Conservation (phyloP, 1,284 basidiomycete genomes). For the Volvariella surrecta region DNA sequence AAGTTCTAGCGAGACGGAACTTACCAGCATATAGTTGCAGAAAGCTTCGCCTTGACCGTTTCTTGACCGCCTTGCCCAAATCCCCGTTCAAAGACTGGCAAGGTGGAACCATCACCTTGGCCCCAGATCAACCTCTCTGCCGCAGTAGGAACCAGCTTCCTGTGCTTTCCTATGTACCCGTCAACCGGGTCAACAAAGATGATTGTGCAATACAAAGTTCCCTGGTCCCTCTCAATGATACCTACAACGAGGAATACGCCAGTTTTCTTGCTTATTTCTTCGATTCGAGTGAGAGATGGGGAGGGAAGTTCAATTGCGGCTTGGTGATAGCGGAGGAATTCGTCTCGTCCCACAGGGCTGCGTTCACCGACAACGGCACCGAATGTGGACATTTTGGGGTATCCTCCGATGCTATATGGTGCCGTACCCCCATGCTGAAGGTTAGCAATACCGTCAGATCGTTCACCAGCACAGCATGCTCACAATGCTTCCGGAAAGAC, state of each 20-base stretch:
- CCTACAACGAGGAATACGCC: constrained; percentile 61
- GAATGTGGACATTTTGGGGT: constrained; percentile 57
- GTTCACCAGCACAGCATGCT: background rate
- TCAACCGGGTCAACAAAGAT: constrained; percentile 53
- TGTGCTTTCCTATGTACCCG: constrained; percentile 56
- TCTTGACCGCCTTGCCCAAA: constrained; percentile 18
- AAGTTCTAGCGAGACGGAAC: constrained; percentile 11
- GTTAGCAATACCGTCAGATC: no score
- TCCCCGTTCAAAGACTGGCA: constrained; percentile 32
- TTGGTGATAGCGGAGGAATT: constrained; percentile 47
- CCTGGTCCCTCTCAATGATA: constrained; percentile 56
- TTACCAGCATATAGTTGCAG: constrained; percentile 63
- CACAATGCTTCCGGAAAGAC: constrained; percentile 74
- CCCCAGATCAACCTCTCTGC: constrained; percentile 67
- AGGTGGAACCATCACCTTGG: constrained; percentile 42
- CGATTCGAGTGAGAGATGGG: constrained; percentile 38
- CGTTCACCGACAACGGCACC: constrained; percentile 50
- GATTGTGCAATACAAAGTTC: constrained; percentile 65
- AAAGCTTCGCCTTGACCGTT: constrained; percentile 40
- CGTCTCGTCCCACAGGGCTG: constrained; percentile 44
- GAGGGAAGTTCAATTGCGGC: constrained; percentile 54
- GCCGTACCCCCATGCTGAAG: no score
- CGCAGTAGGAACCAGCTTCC: constrained; percentile 70
- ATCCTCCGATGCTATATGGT: constrained; percentile 49
- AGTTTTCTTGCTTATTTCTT: constrained; percentile 38